Conservation (phyloP, 768 basidiomycete genomes). For the Agrocybe praecox region DNA sequence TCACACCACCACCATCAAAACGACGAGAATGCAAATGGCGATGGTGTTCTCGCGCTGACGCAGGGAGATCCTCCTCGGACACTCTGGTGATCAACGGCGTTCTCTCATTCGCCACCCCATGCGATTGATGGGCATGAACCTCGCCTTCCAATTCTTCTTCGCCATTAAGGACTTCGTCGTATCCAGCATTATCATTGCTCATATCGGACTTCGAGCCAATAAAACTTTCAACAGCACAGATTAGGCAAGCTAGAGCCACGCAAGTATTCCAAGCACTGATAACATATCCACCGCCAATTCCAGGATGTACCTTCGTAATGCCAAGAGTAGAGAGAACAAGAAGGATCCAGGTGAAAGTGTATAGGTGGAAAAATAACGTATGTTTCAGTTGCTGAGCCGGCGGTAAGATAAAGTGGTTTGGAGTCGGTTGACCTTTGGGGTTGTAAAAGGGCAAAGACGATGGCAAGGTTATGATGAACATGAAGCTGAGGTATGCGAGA, state of each 20-base stretch:
- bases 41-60: not conserved
- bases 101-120: conserved; percentile 16
- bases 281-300: conserved; percentile 58
- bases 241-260: conserved; percentile 40
- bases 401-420: conserved; percentile 25
- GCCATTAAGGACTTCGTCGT: not conserved
- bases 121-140: conserved; percentile 5
- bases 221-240: conserved; percentile 38
- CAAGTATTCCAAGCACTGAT: conserved; percentile 55
- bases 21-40: conserved; percentile 15
- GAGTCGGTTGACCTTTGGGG: conserved; percentile 29
- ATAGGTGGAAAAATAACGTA: conserved; percentile 53
- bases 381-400: conserved; percentile 49
- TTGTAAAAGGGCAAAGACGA: conserved; percentile 28
- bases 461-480: conserved; percentile 40
- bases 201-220: conserved; percentile 11
- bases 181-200: conserved; percentile 3
- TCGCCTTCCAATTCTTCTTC: conserved; percentile 19
- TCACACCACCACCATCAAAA: conserved; percentile 11
- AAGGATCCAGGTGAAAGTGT: conserved; percentile 59
- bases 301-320: conserved; percentile 32
- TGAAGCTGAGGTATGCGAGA: conserved; percentile 50
- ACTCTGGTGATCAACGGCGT: conserved; percentile 22
- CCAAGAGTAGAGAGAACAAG: conserved; percentile 53
- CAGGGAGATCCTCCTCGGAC: not conserved